A percentile compares a stretch with the other conserved stretches of the same genome.
Evolutionary conservation across 148 eudicot species (phyloP).

Genomic region (Beta vulgaris): DNA sequence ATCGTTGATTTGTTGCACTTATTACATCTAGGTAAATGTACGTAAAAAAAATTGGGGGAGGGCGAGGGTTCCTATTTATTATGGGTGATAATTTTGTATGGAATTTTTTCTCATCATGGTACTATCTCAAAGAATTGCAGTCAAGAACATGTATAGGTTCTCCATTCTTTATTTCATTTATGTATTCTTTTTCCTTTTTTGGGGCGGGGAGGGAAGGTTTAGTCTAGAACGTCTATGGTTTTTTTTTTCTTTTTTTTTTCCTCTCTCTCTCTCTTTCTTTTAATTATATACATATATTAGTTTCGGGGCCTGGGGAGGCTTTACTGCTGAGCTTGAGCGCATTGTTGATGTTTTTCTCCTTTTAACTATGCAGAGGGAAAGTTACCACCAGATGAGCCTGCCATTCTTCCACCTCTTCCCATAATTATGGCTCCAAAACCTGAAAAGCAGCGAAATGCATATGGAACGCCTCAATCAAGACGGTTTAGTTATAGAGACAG

Average conservation of each 20-base stretch:
- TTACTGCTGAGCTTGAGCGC: slow-evolving; percentile 1
- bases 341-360: slow-evolving; percentile 9
- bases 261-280: no score
- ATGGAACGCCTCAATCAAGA: slow-evolving; percentile 70
- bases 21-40: neutral
- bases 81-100: neutral
- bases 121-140: neutral
- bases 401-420: slow-evolving; percentile 83
- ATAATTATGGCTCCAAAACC: slow-evolving; percentile 53
- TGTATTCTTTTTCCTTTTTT: neutral
- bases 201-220: neutral
- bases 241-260: no score
- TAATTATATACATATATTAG: no score
- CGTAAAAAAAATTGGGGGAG: neutral
- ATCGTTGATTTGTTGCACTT: neutral
- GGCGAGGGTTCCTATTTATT: neutral
- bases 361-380: slow-evolving; percentile 70
- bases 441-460: slow-evolving; percentile 60
- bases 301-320: no score
- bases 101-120: neutral
- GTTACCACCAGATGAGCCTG: slow-evolving; percentile 81
- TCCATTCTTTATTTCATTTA: no score
- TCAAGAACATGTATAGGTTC: no score
- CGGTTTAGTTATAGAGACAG: slow-evolving; percentile 75
- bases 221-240: no score